Base-by-base conservation (phyloP, 2,329 filamentous ascomycete species). In the Epichloe sylvatica region DNA sequence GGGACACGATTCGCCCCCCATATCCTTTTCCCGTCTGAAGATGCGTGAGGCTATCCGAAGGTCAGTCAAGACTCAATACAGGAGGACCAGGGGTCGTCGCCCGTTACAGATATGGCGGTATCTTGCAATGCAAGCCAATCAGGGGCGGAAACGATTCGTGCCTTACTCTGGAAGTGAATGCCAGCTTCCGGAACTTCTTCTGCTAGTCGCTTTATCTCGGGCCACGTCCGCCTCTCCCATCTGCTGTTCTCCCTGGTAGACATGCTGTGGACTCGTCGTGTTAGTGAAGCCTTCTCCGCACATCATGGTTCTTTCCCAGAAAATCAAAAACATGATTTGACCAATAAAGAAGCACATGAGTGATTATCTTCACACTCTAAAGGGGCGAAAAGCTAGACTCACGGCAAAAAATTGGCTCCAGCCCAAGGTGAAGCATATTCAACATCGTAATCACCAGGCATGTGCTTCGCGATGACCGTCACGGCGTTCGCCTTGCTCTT, bases 381-480 rank as follows among this genome's bases (percentile, higher is more conserved):
- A 30, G 30, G 25, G 39, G 19, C 19, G 7, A 34, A 13, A 12
- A n/a, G 17, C 5, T 1, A 49, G 23, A 71, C 81, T 53, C 59
- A 86, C 81, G 84, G 87, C 52, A 84, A 64, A 60, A 81, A 82
- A 61, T 92, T 91, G 53, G 87, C 88, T 13, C 88, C 88, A 3
- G 88, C 88, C 84, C 86, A 94, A 1, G 87, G 88, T 5, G 86
- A 94, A 0, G 86, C 83, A 64, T 95, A 96, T 71, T 94, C 84
- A 56, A 90, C 83, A 56, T 91, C 85, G 65, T 91, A 92, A 69
- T 96, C 90, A 36, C 90, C 90, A 0, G 90, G 90, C 84, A 95
- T 92, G 63, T 94, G 85, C 61, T 91, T 94, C 5, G 87, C 84
- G 34, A 88, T 71, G 36, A 94, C 72, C 0, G 85, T 89, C 55